phyloP scores from a whole-genome alignment of 805 yeast species.

The Spathaspora boniae region DNA sequence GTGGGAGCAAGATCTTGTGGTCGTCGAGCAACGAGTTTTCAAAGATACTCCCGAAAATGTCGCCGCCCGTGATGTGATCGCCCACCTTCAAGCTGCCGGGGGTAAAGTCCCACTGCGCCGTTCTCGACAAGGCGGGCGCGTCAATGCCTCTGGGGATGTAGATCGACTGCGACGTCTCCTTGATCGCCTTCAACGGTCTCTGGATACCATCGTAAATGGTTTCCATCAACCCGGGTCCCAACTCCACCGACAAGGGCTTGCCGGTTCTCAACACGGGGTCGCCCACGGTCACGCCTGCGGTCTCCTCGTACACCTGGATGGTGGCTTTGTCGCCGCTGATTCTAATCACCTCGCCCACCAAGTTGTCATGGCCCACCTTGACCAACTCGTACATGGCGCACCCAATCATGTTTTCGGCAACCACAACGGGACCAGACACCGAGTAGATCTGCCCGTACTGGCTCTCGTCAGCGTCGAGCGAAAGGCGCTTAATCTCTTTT shows the following conservation, averaged over 20 bases:
- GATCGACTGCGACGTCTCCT: constrained; percentile 82
- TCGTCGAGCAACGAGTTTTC: constrained; percentile 91
- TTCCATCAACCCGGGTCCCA: constrained; percentile 99
- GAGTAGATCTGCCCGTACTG: constrained; percentile 88
- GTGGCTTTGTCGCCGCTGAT: constrained; percentile 96
- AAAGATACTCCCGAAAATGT: constrained; percentile 87
- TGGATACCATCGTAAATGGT: constrained; percentile 99
- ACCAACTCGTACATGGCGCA: constrained; percentile 99
- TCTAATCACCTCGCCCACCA: constrained; percentile 98
- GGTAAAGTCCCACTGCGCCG: constrained; percentile 76
- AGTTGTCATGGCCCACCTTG: constrained; percentile 92
- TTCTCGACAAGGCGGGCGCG: constrained; percentile 90
- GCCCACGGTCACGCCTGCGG: constrained; percentile 98
- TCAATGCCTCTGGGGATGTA: constrained; percentile 99
- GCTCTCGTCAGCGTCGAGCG: constrained; percentile 65
- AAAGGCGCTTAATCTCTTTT: constrained; percentile 82
- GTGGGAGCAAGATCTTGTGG: constrained; percentile 94
- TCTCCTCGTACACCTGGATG: constrained; percentile 98
- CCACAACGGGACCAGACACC: constrained; percentile 96
- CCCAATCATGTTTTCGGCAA: constrained; percentile 98
- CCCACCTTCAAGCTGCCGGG: constrained; percentile 83
- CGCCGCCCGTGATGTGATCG: constrained; percentile 98
- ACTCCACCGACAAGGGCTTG: constrained; percentile 96
- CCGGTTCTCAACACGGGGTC: constrained; percentile 99
- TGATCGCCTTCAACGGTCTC: constrained; percentile 94